These are phyloP conservation scores for Neonectria magnoliae DNA, from an alignment of 2,329 filamentous ascomycete genomes.

Conservation along the genomic window DNA sequence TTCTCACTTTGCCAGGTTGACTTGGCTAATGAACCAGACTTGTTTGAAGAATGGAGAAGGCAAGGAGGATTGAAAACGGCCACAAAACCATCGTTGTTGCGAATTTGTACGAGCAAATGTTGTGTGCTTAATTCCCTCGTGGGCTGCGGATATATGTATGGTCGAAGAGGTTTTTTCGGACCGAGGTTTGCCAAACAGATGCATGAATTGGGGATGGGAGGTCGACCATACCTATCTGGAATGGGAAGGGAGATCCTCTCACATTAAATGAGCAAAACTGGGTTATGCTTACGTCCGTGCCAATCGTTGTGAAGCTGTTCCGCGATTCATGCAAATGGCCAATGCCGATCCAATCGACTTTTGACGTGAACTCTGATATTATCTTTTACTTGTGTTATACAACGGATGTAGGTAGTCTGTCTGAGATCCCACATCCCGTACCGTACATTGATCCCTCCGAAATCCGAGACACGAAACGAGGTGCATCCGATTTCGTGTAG, in stretches of 20 bases:
- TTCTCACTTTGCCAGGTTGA: background rate
- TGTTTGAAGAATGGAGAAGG: background rate
- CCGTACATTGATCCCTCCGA: background rate
- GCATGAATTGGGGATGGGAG: background rate
- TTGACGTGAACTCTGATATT: background rate
- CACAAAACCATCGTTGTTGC: background rate
- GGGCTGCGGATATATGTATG: background rate
- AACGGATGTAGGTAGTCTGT: background rate
- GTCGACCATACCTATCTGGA: background rate
- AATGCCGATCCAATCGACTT: constrained; percentile 2
- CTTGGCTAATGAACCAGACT: background rate
- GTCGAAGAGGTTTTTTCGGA: background rate
- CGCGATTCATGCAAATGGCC: too few relatives aligned
- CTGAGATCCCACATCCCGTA: background rate
- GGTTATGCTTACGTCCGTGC: background rate
- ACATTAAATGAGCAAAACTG: background rate
- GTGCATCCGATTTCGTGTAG: background rate
- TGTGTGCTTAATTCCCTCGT: background rate
- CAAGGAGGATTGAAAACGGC: background rate
- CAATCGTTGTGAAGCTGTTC: constrained; percentile 21
- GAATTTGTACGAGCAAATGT: background rate
- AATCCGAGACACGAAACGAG: background rate
- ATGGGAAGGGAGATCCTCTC: background rate
- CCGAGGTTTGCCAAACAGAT: background rate
- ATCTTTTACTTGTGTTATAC: constrained; percentile 3